These are phyloP conservation scores for Neurospora terricola DNA, from an alignment of 495 filamentous ascomycete species.

Conservation along the genomic window DNA sequence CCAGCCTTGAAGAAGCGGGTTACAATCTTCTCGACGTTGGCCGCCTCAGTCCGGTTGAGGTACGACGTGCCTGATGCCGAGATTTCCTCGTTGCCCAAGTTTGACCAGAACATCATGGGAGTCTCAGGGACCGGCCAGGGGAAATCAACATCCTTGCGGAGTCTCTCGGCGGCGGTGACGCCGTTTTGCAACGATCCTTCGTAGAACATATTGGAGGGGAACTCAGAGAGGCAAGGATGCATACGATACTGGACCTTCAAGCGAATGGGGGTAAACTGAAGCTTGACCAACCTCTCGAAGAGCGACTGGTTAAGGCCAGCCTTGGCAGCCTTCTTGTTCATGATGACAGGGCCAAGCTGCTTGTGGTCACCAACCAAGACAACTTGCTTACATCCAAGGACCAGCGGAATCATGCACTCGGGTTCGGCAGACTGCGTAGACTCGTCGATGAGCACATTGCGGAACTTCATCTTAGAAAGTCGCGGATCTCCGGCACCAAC, in stretches of 20 bases:
- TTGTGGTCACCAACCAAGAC: conserved; percentile 98
- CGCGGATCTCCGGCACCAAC: conserved; percentile 96
- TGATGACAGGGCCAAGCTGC: conserved; percentile 96
- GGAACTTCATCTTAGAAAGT: conserved; percentile 92
- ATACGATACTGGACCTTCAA: conserved; percentile 98
- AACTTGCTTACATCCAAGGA: conserved; percentile 96
- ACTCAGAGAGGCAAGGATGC: conserved; percentile 96
- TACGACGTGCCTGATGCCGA: conserved; percentile 96
- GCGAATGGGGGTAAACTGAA: conserved; percentile 85
- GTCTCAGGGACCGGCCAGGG: conserved; percentile 91
- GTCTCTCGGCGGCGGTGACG: conserved; percentile 77
- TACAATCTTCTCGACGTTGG: conserved; percentile 96
- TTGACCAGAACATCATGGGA: conserved; percentile 99
- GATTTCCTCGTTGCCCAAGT: conserved; percentile 94
- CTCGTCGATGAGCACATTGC: conserved; percentile 95
- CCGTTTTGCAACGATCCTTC: conserved; percentile 96
- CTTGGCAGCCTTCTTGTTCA: conserved; percentile 99
- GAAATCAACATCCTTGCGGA: conserved; percentile 93
- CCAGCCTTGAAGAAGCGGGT: conserved; percentile 99
- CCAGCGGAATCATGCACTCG: conserved; percentile 97
- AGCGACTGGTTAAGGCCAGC: conserved; percentile 95
- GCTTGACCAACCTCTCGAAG: conserved; percentile 91
- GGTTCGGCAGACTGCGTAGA: conserved; percentile 98
- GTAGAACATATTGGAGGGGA: conserved; percentile 99
- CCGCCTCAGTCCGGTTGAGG: conserved; percentile 92